Base-by-base conservation (phyloP, 352 stramenopile genomes). In the Thalassiosira livingstoniorum region DNA sequence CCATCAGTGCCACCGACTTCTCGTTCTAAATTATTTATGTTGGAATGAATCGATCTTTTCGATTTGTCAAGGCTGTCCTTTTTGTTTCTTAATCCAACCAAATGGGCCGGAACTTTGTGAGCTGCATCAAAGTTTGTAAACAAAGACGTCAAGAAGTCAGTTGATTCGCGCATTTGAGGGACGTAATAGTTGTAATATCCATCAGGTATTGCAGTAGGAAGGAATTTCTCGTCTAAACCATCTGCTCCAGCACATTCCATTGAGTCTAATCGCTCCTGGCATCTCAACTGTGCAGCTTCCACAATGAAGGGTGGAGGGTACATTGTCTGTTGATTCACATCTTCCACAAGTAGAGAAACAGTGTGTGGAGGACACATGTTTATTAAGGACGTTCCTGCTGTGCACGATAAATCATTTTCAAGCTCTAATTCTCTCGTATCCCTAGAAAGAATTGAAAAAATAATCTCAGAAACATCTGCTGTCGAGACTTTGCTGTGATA, bases 141-240 rank as follows among this genome's bases (percentile, higher is more conserved):
- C 3, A 86, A 47, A 23, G 11, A 21, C 1, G 60, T 64, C 2
- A 90, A 65, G 58, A 86, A 80, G 31, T 78, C 53, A 15, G 70
- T 69, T 4, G 65, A 29, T 31, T 47, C 58, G 39, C 87, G 68
- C 31, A 70, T 21, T 57, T 68, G 43, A 18, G 82, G 61, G 7
- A 60, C 55, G 39, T 75, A 81, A 61, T 92, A 92, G 15, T 78
- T 75, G 66, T 72, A 87, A 70, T 86, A 87, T 35, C 86, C 84
- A 72, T 91, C 76, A 11, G 83, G 70, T 53, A 91, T 65, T n/a
- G 54, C 57, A 0, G 55, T 62, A 43, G 85, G 80, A 61, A 92
- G 84, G 18, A 67, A 66, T 31, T 73, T 68, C 7, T 58, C 63
- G 15, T 84, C 55, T 5, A 64, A 15, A 39, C 35, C 57, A 29